Evolutionary conservation across 116 monocot species (phyloP).

Genomic region (Dioscorea cayenensis): DNA sequence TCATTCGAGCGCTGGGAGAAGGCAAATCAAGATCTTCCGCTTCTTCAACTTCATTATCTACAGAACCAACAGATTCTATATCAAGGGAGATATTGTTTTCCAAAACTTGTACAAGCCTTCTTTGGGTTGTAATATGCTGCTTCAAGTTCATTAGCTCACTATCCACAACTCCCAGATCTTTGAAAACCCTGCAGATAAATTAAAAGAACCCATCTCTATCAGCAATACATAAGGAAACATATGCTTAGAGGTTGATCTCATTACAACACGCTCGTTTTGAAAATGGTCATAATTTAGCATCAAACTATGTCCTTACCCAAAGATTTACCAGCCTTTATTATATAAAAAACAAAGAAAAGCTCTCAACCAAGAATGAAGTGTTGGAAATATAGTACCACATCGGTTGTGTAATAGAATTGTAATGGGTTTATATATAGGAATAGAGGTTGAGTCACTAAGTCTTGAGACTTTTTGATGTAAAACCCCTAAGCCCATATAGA

Average conservation of each 20-base stretch:
- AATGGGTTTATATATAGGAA: no score
- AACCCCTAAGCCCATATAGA: no score
- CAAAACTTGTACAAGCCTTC: slow-evolving; percentile 27
- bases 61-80: slow-evolving; percentile 1
- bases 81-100: slow-evolving; percentile 14
- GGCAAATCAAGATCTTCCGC: slow-evolving; percentile 12
- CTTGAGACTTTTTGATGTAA: no score
- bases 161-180: slow-evolving; percentile 27
- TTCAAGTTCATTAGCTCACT: slow-evolving; percentile 30
- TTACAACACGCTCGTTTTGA: no score
- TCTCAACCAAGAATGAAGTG: no score
- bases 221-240: background rate
- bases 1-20: slow-evolving; percentile 14
- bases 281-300: no score
- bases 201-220: background rate
- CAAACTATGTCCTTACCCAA: no score
- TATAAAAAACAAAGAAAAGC: no score
- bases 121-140: slow-evolving; percentile 25
- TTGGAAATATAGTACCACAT: no score
- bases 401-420: no score
- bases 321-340: no score
- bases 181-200: slow-evolving; percentile 35
- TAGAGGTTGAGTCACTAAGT: no score
- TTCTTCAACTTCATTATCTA: slow-evolving; percentile 8
- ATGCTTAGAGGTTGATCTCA: background rate